Evolutionary conservation across 2,329 filamentous ascomycete genomes (phyloP), one percentile per base, ranked within the genome.

Genomic region (Fusarium citri): DNA sequence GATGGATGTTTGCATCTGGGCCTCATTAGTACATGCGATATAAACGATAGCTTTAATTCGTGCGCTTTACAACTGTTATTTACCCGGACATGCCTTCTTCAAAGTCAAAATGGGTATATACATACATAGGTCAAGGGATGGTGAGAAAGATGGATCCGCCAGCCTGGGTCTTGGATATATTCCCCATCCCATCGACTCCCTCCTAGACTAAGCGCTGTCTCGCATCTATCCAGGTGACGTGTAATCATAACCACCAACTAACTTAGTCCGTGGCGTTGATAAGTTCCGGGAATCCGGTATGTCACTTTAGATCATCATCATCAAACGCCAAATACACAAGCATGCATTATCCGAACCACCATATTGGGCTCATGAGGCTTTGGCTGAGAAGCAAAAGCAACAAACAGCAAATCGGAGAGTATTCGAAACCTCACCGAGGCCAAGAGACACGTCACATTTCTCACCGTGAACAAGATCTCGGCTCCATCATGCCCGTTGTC

Each of bases 271-370:
- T 48, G 51, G 28, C 15, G 54, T 30, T 56, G n/a, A 55, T 55
- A 55, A 43, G 31, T 68, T 66, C 50, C 42, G 59, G 30, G 25
- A 51, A 69, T 65, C 50, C 59, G 66, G 59, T 41, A 34, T 55
- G 22, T n/a, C 37, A 56, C 37, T 25, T 16, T 23, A 16, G 15
- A 43, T 58, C 25, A 45, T 28, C 31, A 31, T 15, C 26, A 18
- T 23, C 20, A 34, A 34, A 51, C 31, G 18, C 48, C 48, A 51
- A 51, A 20, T 20, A 16, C 23, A 20, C 14, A 26, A 26, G 30
- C 30, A 50, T 25, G 18, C 30, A 50, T 25, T 12, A 23, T 37
- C 41, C 18, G 22, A 53, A 28, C 28, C 30, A 50, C 41, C 26
- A 37, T 43, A 23, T 18, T 41, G 53, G 30, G 47, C 40, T 20